Percentiles rank a stretch among this genome's conserved stretches.
phyloP scores from a whole-genome alignment of 371 early-diverging fungal species.

The Choanephora cucurbitarum region DNA sequence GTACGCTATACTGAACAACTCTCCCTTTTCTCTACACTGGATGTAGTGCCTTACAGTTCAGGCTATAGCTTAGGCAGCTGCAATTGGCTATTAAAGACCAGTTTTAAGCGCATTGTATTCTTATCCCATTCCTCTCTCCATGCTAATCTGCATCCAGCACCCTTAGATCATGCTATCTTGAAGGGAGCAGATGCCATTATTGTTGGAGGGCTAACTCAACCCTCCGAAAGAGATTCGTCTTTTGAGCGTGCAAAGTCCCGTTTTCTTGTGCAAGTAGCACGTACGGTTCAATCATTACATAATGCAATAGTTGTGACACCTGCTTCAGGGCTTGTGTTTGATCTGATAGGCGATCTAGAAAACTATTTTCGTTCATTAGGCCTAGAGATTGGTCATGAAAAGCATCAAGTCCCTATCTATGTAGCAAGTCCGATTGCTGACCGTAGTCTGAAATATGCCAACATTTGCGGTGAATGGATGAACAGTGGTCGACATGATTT shows the following conservation, averaged over 20 bases:
- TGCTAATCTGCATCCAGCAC: conserved; percentile 67
- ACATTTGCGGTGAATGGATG: conserved; percentile 92
- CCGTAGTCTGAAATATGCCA: conserved; percentile 77
- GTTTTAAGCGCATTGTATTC: conserved; percentile 63
- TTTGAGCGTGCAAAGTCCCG: conserved; percentile 27
- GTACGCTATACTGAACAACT: conserved; percentile 62
- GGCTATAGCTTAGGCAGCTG: conserved; percentile 72
- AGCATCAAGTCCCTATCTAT: conserved; percentile 61
- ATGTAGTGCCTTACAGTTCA: conserved; percentile 61
- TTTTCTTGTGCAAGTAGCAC: conserved; percentile 37
- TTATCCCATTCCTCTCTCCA: conserved; percentile 67
- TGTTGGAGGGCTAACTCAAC: conserved; percentile 42
- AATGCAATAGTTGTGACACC: conserved; percentile 73
- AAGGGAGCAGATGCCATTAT: conserved; percentile 60
- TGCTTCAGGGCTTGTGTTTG: conserved; percentile 75
- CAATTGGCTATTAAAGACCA: conserved; percentile 73
- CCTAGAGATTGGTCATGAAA: conserved; percentile 30
- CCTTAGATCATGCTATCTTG: conserved; percentile 63
- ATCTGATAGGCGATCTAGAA: conserved; percentile 66
- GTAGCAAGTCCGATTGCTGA: conserved; percentile 79
- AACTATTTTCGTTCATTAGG: conserved; percentile 56
- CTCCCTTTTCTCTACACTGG: conserved; percentile 42
- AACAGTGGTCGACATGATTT: conserved; percentile 56
- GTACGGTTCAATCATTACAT: conserved; percentile 61
- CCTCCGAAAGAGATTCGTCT: conserved; percentile 11